phyloP scores from a whole-genome alignment of 805 yeast genomes.

The Yamadazyma insecticola region DNA sequence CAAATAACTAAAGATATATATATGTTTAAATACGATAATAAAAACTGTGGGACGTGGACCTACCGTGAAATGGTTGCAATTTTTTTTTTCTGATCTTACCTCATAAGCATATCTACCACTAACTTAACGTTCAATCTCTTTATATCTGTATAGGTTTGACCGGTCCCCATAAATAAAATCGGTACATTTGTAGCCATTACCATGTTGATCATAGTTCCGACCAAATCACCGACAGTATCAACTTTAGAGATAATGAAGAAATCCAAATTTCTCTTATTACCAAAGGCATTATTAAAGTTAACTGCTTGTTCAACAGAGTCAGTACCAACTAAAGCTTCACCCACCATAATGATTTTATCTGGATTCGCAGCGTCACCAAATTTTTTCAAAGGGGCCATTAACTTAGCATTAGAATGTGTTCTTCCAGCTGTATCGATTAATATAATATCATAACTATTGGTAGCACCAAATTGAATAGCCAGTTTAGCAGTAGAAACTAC shows the following conservation, averaged over 20 bases:
- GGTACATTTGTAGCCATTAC: constrained; percentile 96
- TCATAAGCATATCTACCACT: constrained; percentile 84
- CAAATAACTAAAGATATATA: too few relatives aligned
- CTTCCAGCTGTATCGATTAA: constrained; percentile 97
- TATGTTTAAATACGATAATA: too few relatives aligned
- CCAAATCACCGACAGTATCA: constrained; percentile 95
- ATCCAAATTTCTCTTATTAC: constrained; percentile 73
- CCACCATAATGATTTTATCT: constrained; percentile 96
- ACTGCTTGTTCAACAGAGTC: constrained; percentile 95
- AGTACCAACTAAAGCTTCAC: constrained; percentile 96
- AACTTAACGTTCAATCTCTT: constrained; percentile 86
- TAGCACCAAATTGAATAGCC: constrained; percentile 77
- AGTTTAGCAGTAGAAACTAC: constrained; percentile 91
- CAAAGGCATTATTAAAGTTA: constrained; percentile 91
- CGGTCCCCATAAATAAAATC: constrained; percentile 91
- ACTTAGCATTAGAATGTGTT: constrained; percentile 88
- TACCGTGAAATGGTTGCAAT: too few relatives aligned
- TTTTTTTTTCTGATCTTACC: too few relatives aligned
- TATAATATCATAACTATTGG: constrained; percentile 73
- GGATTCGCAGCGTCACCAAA: constrained; percentile 96
- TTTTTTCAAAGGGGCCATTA: constrained; percentile 93
- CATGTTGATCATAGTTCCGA: constrained; percentile 97
- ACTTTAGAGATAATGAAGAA: constrained; percentile 92
- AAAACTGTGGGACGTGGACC: too few relatives aligned
- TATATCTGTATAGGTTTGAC: constrained; percentile 93